Evolutionary conservation across 306 rosid genomes (phyloP), one percentile per base, ranked within the genome.

Genomic region (Begonia masoniana): DNA sequence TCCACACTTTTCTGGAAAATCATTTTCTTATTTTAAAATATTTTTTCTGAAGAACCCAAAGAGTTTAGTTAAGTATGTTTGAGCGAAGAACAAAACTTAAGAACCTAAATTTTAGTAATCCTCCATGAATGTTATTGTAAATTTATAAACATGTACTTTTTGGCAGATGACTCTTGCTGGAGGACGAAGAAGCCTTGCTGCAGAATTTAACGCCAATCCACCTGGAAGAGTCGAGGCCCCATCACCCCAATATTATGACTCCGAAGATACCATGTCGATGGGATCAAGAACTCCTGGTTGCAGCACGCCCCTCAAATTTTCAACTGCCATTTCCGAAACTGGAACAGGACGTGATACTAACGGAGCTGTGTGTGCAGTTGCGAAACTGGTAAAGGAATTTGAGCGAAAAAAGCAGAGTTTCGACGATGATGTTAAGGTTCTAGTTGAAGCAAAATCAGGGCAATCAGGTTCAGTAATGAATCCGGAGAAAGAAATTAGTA

Each of bases 131-230:
- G 49, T 45, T 45, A n/a, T 11, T 10, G 3, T 12, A 45, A 45
- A 11, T 43, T 12, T 9, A 12, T 43, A 45, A 3, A 10, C 15
- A 10, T n/a, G 13, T n/a, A 10, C n/a, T 4, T 11, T 11, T 45
- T n/a, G 61, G 81, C 93, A 92, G 99, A 76, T 42, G 77, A 92
- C 87, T 71, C 95, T 92, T 58, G 67, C 95, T 59, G 83, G 83
- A 47, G 99, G 96, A 36, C 77, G 77, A 61, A 86, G 57, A 84
- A 87, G 89, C 81, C 92, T 86, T 64, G 72, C 62, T 51, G 51
- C 82, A 39, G 93, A 75, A 51, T 68, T 60, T 55, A 47, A 63
- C 13, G 57, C 61, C 21, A 57, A 62, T 60, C 94, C 74, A 54
- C 83, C 71, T 1, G 76, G 62, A 66, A 76, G 76, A 72, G 55